phyloP scores from a whole-genome alignment of 306 rosid species.

The Dryas drummondii region DNA sequence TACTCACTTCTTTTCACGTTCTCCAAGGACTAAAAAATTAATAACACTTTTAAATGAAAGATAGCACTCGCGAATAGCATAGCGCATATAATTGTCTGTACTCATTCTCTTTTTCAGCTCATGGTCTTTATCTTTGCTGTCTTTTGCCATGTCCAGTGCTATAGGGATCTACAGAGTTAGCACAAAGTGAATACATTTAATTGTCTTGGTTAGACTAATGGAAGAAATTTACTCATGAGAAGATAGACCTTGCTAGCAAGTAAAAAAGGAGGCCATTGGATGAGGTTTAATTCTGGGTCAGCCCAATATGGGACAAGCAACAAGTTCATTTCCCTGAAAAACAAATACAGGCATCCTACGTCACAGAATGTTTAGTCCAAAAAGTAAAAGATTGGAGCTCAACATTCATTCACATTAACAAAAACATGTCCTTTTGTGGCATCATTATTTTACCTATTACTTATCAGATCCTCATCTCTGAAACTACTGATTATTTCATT shows the following conservation, averaged over 20 bases:
- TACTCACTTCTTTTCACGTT: constrained; percentile 67
- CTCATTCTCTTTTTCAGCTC: constrained; percentile 79
- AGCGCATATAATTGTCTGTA: constrained; percentile 71
- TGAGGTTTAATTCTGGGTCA: constrained; percentile 65
- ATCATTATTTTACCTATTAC: constrained; percentile 54
- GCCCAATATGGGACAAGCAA: constrained; percentile 89
- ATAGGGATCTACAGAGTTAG: constrained; percentile 70
- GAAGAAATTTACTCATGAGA: constrained; percentile 21
- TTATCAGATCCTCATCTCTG: constrained; percentile 91
- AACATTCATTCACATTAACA: not conserved
- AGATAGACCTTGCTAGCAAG: constrained; percentile 92
- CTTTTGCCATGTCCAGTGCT: constrained; percentile 93
- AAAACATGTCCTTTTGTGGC: constrained; percentile 10
- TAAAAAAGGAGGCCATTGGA: constrained; percentile 98
- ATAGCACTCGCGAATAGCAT: constrained; percentile 83
- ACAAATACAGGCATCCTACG: constrained; percentile 21
- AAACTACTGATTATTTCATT: constrained; percentile 82
- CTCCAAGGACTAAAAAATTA: constrained; percentile 66
- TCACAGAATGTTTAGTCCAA: constrained; percentile 3
- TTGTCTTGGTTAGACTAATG: not conserved
- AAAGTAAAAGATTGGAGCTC: constrained; percentile 17
- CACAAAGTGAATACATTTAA: constrained; percentile 8
- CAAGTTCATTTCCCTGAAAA: constrained; percentile 85
- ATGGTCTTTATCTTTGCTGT: constrained; percentile 61
- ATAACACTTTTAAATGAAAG: constrained; percentile 68